phyloP scores from a whole-genome alignment of 352 stramenopile genomes.

The Proteromonas lacertae region DNA sequence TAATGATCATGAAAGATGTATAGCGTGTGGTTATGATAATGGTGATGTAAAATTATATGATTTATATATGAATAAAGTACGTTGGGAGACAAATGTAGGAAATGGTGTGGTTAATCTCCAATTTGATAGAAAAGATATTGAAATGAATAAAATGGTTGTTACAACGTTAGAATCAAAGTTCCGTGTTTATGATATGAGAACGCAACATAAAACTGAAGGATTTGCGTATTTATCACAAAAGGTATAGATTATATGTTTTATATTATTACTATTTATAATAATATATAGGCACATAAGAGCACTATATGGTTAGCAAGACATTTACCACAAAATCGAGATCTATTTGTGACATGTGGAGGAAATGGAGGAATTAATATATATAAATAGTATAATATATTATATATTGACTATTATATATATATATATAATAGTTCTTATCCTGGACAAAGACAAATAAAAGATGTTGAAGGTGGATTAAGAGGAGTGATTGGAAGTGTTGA shows the following conservation, averaged over 20 bases:
- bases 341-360: constrained; percentile 73
- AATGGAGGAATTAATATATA: constrained; percentile 85
- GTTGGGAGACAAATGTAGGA: constrained; percentile 73
- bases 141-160: constrained; percentile 74
- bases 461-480: constrained; percentile 32
- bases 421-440: constrained; percentile 4
- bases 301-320: constrained; percentile 70
- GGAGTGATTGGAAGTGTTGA: constrained; percentile 57
- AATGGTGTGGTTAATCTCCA: constrained; percentile 75
- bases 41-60: constrained; percentile 84
- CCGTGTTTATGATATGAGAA: constrained; percentile 61
- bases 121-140: constrained; percentile 77
- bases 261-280: constrained; percentile 38
- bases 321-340: constrained; percentile 68
- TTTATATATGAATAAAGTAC: too few relatives aligned
- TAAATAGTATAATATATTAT: constrained; percentile 52
- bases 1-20: constrained; percentile 53
- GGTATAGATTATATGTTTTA: constrained; percentile 12
- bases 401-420: constrained; percentile 5
- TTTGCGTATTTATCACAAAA: neutral
- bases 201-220: constrained; percentile 12
- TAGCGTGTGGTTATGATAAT: constrained; percentile 74
- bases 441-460: neutral
- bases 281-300: constrained; percentile 59
- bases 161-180: constrained; percentile 82